phyloP scores from a whole-genome alignment of 768 basidiomycete genomes.

The Hydnomerulius pinastri region DNA sequence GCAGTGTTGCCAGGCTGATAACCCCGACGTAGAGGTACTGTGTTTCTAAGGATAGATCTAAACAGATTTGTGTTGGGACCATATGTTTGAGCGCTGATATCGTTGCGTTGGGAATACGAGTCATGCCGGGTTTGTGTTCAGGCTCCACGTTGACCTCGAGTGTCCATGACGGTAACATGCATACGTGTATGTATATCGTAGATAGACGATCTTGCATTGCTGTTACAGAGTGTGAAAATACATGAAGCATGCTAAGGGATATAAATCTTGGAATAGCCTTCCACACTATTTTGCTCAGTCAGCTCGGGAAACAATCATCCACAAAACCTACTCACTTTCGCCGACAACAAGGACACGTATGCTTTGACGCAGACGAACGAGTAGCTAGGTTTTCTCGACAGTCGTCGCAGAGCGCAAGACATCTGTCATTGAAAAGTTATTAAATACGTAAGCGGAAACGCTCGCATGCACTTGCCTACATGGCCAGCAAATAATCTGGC shows the following conservation, averaged over 20 bases:
- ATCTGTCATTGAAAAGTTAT: slow-evolving; percentile 31
- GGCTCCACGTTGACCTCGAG: no score
- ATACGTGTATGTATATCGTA: neutral
- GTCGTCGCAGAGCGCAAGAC: slow-evolving; percentile 54
- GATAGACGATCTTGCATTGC: slow-evolving; percentile 15
- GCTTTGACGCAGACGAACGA: slow-evolving; percentile 48
- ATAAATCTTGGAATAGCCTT: slow-evolving; percentile 37
- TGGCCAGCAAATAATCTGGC: slow-evolving; percentile 85
- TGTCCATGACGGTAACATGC: no score
- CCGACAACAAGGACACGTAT: slow-evolving; percentile 55
- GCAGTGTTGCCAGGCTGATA: no score
- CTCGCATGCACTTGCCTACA: slow-evolving; percentile 55
- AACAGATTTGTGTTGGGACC: no score
- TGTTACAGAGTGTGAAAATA: slow-evolving; percentile 1
- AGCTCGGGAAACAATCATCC: neutral
- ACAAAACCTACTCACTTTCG: slow-evolving; percentile 36
- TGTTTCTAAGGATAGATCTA: no score
- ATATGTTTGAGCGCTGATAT: no score
- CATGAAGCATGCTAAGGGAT: slow-evolving; percentile 23
- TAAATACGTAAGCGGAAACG: neutral
- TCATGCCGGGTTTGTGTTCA: no score
- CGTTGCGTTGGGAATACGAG: no score
- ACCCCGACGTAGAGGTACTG: no score
- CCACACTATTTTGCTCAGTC: slow-evolving; percentile 24
- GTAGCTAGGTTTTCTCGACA: slow-evolving; percentile 55